phyloP scores from a whole-genome alignment of 23 red algal species.

The Gracilariopsis chorda region DNA sequence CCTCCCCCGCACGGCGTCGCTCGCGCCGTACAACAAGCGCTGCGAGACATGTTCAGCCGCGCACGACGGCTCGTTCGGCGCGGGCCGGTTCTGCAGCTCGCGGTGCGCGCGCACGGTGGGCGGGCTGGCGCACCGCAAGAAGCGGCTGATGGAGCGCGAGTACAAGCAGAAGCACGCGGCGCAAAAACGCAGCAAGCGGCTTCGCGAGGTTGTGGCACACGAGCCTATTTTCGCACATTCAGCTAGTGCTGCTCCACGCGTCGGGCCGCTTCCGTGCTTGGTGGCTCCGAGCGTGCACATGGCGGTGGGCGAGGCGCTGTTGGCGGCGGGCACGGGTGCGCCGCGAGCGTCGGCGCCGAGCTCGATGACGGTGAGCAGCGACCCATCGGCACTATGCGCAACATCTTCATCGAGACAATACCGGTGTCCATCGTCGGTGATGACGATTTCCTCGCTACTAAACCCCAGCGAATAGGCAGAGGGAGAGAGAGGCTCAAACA shows the following conservation, averaged over 20 bases:
- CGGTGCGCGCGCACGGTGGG: conserved; percentile 65
- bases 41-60: conserved; percentile 54
- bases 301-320: no score
- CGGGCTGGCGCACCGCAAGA: conserved; percentile 58
- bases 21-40: conserved; percentile 17
- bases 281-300: no score
- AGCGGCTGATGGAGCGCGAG: conserved; percentile 56
- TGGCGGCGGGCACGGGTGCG: no score
- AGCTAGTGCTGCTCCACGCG: no score
- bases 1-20: conserved; percentile 34
- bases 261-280: no score
- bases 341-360: no score
- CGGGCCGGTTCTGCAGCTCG: conserved; percentile 57
- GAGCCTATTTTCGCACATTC: no score
- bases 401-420: background rate
- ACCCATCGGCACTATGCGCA: no score
- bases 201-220: background rate
- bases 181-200: conserved; percentile 6
- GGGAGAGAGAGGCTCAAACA: background rate
- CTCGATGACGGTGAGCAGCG: no score
- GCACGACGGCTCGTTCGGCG: conserved; percentile 69
- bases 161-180: conserved; percentile 8
- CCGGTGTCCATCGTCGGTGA: conserved; percentile 13
- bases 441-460: conserved; percentile 5
- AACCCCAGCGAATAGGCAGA: background rate